Evolutionary conservation across 345 rosid species (phyloP).

Genomic region (Acer yangbiense): DNA sequence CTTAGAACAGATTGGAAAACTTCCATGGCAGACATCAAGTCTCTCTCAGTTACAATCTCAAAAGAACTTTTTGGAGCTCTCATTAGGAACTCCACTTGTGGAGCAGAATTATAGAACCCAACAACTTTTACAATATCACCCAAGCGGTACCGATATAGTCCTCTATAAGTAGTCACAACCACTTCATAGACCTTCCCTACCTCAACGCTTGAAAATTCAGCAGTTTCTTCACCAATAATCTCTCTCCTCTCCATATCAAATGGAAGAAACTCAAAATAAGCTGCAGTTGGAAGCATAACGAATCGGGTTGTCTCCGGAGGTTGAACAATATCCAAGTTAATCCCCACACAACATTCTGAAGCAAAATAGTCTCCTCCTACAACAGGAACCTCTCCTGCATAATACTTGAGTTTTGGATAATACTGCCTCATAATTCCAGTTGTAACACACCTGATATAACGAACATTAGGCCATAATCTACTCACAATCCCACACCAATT

Average conservation of each 20-base stretch:
- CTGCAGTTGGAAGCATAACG: constrained; percentile 48
- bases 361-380: constrained; percentile 55
- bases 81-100: constrained; percentile 48
- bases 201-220: constrained; percentile 41
- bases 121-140: constrained; percentile 52
- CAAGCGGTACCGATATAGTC: constrained; percentile 47
- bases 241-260: constrained; percentile 27
- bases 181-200: constrained; percentile 54
- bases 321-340: constrained; percentile 45
- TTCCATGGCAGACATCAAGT: constrained; percentile 44
- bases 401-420: constrained; percentile 41
- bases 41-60: constrained; percentile 42
- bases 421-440: constrained; percentile 58
- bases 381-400: constrained; percentile 43
- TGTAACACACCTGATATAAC: constrained; percentile 46
- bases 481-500: constrained; percentile 47
- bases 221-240: constrained; percentile 31
- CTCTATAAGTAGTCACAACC: constrained; percentile 47
- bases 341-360: constrained; percentile 47
- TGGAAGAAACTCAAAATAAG: constrained; percentile 56
- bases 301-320: constrained; percentile 42
- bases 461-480: constrained; percentile 49
- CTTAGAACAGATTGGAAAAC: constrained; percentile 32
- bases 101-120: constrained; percentile 49
- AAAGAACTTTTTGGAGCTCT: constrained; percentile 44